Evolutionary conservation across 768 basidiomycete genomes (phyloP).

Genomic region (Porpolomopsis calyptriformis): DNA sequence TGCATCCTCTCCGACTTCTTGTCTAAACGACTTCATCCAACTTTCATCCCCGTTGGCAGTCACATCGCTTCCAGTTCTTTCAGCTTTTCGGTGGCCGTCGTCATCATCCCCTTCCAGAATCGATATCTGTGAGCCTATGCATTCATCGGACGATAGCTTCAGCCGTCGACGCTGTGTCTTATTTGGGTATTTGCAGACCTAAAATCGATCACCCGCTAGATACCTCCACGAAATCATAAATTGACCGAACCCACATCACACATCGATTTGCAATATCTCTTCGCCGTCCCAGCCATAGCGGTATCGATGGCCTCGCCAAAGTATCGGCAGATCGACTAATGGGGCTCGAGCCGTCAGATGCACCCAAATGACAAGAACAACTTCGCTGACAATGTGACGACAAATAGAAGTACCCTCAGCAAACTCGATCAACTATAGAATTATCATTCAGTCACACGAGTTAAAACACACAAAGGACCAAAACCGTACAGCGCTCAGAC

Average conservation of each 20-base stretch:
- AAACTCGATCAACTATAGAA: constrained; percentile 29
- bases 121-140: constrained; percentile 17
- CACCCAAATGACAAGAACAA: background rate
- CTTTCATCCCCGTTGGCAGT: background rate
- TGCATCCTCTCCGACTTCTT: too few species aligned
- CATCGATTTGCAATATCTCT: constrained; percentile 59
- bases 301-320: constrained; percentile 63
- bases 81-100: constrained; percentile 4
- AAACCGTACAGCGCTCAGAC: constrained; percentile 43
- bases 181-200: constrained; percentile 75
- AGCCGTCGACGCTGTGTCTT: constrained; percentile 42
- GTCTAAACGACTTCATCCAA: too few species aligned
- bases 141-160: constrained; percentile 36
- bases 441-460: constrained; percentile 4
- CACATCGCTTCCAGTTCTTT: background rate
- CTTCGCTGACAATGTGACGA: constrained; percentile 54
- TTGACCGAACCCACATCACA: constrained; percentile 51
- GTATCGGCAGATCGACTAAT: constrained; percentile 64
- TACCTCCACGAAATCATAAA: background rate
- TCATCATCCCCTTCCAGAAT: background rate
- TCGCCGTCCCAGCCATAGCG: constrained; percentile 31
- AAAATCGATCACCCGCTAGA: background rate
- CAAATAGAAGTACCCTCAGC: constrained; percentile 52
- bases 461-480: too few species aligned
- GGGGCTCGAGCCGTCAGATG: background rate